Conservation (phyloP, 495 filamentous ascomycete species). For the Bryoglossum gracile region DNA sequence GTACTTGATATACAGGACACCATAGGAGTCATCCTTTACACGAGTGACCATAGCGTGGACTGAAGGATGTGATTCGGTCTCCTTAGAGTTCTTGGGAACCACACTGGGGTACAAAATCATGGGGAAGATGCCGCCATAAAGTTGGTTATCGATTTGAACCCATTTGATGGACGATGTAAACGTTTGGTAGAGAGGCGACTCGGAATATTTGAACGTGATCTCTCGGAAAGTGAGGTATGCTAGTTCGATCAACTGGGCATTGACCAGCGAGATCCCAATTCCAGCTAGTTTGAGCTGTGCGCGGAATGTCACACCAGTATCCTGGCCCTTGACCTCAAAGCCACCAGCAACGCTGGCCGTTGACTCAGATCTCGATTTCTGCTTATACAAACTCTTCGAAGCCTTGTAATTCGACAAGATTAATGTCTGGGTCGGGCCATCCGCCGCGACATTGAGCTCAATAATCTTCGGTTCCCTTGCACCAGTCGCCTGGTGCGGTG, state of each 20-base stretch:
- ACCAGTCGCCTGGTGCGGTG: conserved; percentile 26
- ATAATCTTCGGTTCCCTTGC: conserved; percentile 64
- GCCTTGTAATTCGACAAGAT: conserved; percentile 90
- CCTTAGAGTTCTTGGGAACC: conserved; percentile 95
- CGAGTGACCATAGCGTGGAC: conserved; percentile 85
- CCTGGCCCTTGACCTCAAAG: conserved; percentile 89
- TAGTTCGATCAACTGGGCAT: conserved; percentile 82
- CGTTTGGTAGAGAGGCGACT: conserved; percentile 89
- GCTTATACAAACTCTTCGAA: conserved; percentile 91
- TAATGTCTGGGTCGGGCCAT: conserved; percentile 90
- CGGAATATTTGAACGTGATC: conserved; percentile 82
- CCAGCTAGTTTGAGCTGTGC: conserved; percentile 83
- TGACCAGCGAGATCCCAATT: conserved; percentile 89
- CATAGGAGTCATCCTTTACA: conserved; percentile 97
- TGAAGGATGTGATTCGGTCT: conserved; percentile 94
- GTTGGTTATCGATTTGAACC: conserved; percentile 98
- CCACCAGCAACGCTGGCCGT: conserved; percentile 55
- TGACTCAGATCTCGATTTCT: conserved; percentile 51
- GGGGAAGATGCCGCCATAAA: conserved; percentile 96
- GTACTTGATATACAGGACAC: conserved; percentile 97
- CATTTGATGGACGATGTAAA: conserved; percentile 86
- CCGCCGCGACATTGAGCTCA: conserved; percentile 90
- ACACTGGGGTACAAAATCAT: conserved; percentile 96
- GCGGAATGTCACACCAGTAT: conserved; percentile 80
- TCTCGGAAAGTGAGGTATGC: conserved; percentile 92